These are phyloP conservation scores for Sporothrix euskadiensis DNA, from an alignment of 2,329 filamentous ascomycete species.

Conservation along the genomic window DNA sequence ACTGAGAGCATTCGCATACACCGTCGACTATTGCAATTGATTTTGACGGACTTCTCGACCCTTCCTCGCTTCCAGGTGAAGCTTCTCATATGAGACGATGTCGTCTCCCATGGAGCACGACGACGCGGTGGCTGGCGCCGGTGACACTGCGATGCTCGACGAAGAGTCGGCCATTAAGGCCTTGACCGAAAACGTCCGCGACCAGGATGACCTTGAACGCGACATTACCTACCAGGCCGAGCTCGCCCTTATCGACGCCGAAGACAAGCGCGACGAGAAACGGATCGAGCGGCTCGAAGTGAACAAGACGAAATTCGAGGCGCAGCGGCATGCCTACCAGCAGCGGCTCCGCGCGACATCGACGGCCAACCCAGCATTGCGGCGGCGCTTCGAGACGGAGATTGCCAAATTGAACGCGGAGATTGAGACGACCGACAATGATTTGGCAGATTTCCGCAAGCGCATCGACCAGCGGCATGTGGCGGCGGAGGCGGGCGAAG, in stretches of 20 bases:
- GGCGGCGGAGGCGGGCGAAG: neutral
- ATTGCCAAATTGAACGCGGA: constrained; percentile 58
- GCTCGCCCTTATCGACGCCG: constrained; percentile 59
- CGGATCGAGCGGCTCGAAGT: constrained; percentile 60
- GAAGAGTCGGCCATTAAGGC: constrained; percentile 62
- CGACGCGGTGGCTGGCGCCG: neutral
- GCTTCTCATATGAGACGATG: neutral
- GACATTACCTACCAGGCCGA: constrained; percentile 72
- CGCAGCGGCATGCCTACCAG: constrained; percentile 61
- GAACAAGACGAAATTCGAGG: constrained; percentile 60
- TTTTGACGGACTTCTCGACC: neutral
- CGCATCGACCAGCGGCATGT: constrained; percentile 75
- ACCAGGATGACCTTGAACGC: constrained; percentile 87
- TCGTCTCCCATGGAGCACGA: neutral
- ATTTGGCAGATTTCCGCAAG: constrained; percentile 75
- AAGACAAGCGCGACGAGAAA: constrained; percentile 63
- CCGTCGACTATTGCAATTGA: neutral
- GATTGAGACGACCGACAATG: constrained; percentile 64
- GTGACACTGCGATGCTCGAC: constrained; percentile 42
- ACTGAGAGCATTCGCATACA: neutral
- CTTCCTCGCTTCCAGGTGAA: neutral
- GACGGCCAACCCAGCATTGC: constrained; percentile 51
- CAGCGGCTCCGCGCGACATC: constrained; percentile 48
- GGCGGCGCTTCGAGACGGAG: constrained; percentile 62
- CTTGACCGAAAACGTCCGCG: constrained; percentile 68